A percentile compares a stretch with the other conserved stretches of the same genome.
Evolutionary conservation across 1,139 yeast genomes (phyloP).

Genomic region (Ashbya aceris): DNA sequence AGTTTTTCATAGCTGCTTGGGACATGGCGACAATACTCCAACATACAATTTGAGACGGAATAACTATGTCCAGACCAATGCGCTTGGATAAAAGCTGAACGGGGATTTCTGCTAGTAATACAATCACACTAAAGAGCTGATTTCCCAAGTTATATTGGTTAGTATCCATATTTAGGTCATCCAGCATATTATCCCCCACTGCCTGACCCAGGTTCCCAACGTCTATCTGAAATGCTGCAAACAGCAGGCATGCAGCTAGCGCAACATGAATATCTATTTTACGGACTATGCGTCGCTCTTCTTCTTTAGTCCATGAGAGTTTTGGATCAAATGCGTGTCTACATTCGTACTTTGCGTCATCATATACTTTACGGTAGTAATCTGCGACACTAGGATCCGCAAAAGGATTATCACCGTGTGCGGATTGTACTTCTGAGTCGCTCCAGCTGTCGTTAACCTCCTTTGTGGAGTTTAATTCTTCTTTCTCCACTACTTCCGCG

Average conservation of each 20-base stretch:
- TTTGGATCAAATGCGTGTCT: slow-evolving; percentile 39
- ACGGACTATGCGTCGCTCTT: slow-evolving; percentile 35
- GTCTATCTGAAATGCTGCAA: slow-evolving; percentile 43
- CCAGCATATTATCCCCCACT: slow-evolving; percentile 39
- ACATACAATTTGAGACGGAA: slow-evolving; percentile 41
- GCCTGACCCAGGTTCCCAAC: slow-evolving; percentile 45
- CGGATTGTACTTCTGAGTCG: no score
- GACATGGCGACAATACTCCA: slow-evolving; percentile 44
- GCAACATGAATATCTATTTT: slow-evolving; percentile 40
- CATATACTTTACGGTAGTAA: slow-evolving; percentile 36
- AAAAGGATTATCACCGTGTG: slow-evolving; percentile 11
- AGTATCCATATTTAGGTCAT: slow-evolving; percentile 38
- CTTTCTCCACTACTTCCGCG: no score
- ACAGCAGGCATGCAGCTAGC: slow-evolving; percentile 40
- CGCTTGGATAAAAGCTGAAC: slow-evolving; percentile 44
- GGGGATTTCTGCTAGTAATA: slow-evolving; percentile 43
- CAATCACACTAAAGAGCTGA: slow-evolving; percentile 37
- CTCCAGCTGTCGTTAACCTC: no score
- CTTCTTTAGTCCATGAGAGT: slow-evolving; percentile 39
- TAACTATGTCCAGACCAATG: slow-evolving; percentile 47
- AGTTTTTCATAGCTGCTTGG: slow-evolving; percentile 36
- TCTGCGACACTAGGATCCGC: slow-evolving; percentile 37
- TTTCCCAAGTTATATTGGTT: slow-evolving; percentile 42
- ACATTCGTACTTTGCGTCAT: slow-evolving; percentile 38
- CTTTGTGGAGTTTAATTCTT: no score